A percentile compares a stretch with the other conserved stretches of the same genome.
These are phyloP conservation scores for Phytophthora vignae DNA, from an alignment of 352 stramenopile species.

Conservation along the genomic window DNA sequence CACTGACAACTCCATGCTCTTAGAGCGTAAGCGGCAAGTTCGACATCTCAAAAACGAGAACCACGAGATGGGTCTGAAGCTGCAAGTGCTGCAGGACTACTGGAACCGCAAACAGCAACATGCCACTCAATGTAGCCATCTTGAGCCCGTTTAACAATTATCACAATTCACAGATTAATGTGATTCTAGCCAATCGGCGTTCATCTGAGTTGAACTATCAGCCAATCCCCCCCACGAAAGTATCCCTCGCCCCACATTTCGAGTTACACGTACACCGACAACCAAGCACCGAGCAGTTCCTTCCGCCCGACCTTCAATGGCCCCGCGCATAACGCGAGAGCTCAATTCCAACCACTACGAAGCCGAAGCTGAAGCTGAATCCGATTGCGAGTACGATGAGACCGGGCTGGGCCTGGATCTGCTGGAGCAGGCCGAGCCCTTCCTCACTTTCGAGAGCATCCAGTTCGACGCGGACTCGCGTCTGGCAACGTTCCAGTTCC, in stretches of 20 bases:
- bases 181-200: conserved; percentile 28
- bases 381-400: conserved; percentile 35
- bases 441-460: conserved; percentile 46
- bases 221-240: conserved; percentile 12
- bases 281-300: not conserved
- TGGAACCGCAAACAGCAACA: conserved; percentile 42
- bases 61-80: conserved; percentile 40
- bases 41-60: conserved; percentile 54
- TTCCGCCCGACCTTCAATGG: conserved; percentile 17
- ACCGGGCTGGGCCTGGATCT: conserved; percentile 28
- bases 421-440: conserved; percentile 44
- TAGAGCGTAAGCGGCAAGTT: conserved; percentile 54
- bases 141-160: conserved; percentile 27
- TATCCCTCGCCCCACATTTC: conserved; percentile 21
- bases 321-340: conserved; percentile 7
- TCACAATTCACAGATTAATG: conserved; percentile 20
- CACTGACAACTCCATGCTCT: conserved; percentile 48
- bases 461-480: conserved; percentile 22
- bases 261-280: not conserved
- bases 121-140: conserved; percentile 29
- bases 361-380: conserved; percentile 16
- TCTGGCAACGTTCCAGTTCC: conserved; percentile 43
- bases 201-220: conserved; percentile 23
- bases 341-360: conserved; percentile 28
- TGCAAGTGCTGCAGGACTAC: conserved; percentile 52